Evolutionary conservation across 2,329 filamentous ascomycete species (phyloP).

Genomic region (Coniella vitis): DNA sequence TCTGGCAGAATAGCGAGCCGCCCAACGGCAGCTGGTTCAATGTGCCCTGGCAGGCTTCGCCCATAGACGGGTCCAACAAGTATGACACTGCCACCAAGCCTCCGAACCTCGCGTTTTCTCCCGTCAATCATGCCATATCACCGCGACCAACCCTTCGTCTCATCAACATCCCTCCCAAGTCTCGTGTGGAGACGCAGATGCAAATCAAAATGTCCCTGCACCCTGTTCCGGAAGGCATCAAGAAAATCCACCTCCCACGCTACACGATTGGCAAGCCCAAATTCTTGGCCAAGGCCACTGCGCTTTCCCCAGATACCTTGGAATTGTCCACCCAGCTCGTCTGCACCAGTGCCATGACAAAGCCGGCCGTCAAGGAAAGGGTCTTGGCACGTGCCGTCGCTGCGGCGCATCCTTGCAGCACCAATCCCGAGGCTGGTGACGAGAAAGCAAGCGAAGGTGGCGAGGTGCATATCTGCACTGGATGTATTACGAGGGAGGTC

Average conservation of each 20-base stretch:
- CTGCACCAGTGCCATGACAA: constrained; percentile 86
- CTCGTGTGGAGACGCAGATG: constrained; percentile 93
- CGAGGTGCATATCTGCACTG: constrained; percentile 84
- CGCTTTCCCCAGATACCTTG: constrained; percentile 63
- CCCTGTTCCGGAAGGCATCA: constrained; percentile 67
- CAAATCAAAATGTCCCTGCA: constrained; percentile 75
- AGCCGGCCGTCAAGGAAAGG: constrained; percentile 55
- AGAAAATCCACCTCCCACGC: constrained; percentile 76
- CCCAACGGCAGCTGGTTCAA: constrained; percentile 18
- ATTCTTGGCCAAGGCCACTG: constrained; percentile 67
- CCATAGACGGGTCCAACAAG: not conserved
- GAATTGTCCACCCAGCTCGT: constrained; percentile 78
- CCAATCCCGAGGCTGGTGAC: constrained; percentile 40
- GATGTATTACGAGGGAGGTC: constrained; percentile 86
- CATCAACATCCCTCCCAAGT: constrained; percentile 67
- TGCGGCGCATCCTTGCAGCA: constrained; percentile 23
- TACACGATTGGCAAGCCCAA: constrained; percentile 95
- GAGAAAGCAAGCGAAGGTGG: constrained; percentile 78
- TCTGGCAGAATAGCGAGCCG: constrained; percentile 1
- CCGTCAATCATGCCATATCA: constrained; percentile 17
- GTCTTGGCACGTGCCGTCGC: constrained; percentile 58
- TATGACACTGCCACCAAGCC: constrained; percentile 10
- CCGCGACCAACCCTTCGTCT: constrained; percentile 35
- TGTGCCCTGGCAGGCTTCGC: constrained; percentile 28
- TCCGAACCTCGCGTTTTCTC: not conserved